These are phyloP conservation scores for Tremella yokohamensis DNA, from an alignment of 768 basidiomycete genomes.

Conservation along the genomic window DNA sequence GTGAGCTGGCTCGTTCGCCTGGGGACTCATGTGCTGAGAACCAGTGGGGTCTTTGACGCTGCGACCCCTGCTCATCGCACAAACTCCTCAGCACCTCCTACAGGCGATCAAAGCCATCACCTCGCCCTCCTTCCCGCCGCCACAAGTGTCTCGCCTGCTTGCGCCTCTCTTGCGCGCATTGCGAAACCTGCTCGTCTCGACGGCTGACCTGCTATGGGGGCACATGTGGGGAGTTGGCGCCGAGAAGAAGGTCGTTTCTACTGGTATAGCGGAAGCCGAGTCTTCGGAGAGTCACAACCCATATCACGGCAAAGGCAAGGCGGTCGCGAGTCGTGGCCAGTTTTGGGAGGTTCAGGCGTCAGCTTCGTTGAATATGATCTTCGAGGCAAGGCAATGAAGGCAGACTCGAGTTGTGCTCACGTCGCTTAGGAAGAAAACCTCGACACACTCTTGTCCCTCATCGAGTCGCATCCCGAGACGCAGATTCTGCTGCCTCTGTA, in stretches of 20 bases:
- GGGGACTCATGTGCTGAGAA: slow-evolving; percentile 13
- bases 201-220: slow-evolving; percentile 47
- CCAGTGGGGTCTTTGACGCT: slow-evolving; percentile 38
- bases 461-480: slow-evolving; percentile 20
- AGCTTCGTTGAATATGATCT: slow-evolving; percentile 18
- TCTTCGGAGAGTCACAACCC: not conserved
- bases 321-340: slow-evolving; percentile 1
- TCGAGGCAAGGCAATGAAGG: slow-evolving; percentile 29
- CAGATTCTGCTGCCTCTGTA: slow-evolving; percentile 44
- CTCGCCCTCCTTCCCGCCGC: not conserved
- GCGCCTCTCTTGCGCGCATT: slow-evolving; percentile 41
- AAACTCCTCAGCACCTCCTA: slow-evolving; percentile 26
- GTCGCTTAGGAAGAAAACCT: slow-evolving; percentile 19
- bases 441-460: slow-evolving; percentile 29
- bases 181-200: slow-evolving; percentile 41
- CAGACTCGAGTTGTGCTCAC: slow-evolving; percentile 10
- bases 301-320: slow-evolving; percentile 17
- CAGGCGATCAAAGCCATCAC: slow-evolving; percentile 17
- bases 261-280: slow-evolving; percentile 21
- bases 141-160: slow-evolving; percentile 21
- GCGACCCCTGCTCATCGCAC: slow-evolving; percentile 24
- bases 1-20: slow-evolving; percentile 16
- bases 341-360: slow-evolving; percentile 25
- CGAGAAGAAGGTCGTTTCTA: slow-evolving; percentile 24
- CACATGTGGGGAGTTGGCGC: slow-evolving; percentile 48